Percentiles rank a stretch among this genome's conserved stretches.
Conservation (phyloP, 2,329 filamentous ascomycete species). For the Bipolaris bicolor region DNA sequence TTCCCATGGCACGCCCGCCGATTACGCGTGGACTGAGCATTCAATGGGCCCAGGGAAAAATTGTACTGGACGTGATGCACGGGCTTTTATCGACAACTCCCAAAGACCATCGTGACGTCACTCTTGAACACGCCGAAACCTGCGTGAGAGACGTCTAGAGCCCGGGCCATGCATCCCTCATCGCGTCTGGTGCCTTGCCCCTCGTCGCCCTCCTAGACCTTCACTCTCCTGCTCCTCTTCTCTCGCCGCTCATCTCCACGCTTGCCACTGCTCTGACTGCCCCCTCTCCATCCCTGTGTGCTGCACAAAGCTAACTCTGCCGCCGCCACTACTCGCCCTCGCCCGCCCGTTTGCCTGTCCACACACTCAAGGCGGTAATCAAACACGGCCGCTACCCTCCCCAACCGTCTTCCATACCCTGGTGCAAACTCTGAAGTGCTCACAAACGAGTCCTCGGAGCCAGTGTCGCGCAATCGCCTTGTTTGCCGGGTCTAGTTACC, state of each 20-base stretch:
- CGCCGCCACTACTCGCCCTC: conserved; percentile 26
- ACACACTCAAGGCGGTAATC: conserved; percentile 12
- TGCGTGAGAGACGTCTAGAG: conserved; percentile 15
- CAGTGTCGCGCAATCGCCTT: conserved; percentile 15
- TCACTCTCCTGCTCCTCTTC: conserved; percentile 21
- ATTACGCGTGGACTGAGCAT: not conserved
- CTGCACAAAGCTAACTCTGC: conserved; percentile 18
- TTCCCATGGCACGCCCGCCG: not conserved
- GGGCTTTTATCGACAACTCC: conserved; percentile 22
- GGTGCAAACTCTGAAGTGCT: conserved; percentile 14
- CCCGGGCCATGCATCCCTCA: conserved; percentile 14
- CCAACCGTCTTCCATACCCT: conserved; percentile 1
- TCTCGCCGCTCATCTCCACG: conserved; percentile 30
- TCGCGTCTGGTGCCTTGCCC: conserved; percentile 18
- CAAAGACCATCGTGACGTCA: conserved; percentile 25
- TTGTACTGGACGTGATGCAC: conserved; percentile 13
- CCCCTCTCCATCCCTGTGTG: conserved; percentile 27
- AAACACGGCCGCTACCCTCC: conserved; percentile 2
- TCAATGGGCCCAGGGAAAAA: conserved; percentile 4
- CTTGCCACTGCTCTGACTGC: conserved; percentile 25
- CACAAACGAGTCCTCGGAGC: conserved; percentile 7
- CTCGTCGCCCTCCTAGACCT: conserved; percentile 18
- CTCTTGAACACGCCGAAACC: conserved; percentile 16
- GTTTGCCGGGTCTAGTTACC: conserved; percentile 27
- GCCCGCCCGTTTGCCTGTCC: conserved; percentile 22